Conservation (phyloP, 2,329 filamentous ascomycete species). For the Chrysoporthe cubensis region DNA sequence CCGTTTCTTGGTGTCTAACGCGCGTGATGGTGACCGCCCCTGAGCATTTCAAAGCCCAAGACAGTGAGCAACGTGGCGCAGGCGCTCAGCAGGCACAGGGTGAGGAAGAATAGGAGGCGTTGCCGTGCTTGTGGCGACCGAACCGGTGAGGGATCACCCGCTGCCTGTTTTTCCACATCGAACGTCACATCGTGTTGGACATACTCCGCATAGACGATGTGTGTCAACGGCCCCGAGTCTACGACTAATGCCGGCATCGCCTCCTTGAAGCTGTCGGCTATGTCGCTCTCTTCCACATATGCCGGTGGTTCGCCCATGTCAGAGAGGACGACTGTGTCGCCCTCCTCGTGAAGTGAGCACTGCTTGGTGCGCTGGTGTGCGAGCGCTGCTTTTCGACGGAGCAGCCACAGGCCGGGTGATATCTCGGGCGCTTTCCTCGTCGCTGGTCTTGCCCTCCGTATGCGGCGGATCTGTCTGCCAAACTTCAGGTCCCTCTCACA, state of each 20-base stretch:
- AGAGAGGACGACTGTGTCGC: neutral
- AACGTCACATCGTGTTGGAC: slow-evolving; percentile 13
- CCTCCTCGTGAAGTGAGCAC: neutral
- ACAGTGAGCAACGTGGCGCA: slow-evolving; percentile 26
- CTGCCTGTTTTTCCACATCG: slow-evolving; percentile 25
- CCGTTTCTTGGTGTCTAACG: neutral
- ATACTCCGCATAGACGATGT: slow-evolving; percentile 18
- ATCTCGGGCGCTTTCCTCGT: slow-evolving; percentile 23
- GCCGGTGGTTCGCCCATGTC: slow-evolving; percentile 4
- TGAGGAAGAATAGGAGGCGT: slow-evolving; percentile 22
- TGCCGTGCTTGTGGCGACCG: slow-evolving; percentile 14
- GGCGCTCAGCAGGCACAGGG: slow-evolving; percentile 24
- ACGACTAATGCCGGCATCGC: slow-evolving; percentile 10
- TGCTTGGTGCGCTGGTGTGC: slow-evolving; percentile 19
- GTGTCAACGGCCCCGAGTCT: slow-evolving; percentile 14
- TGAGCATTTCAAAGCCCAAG: slow-evolving; percentile 22
- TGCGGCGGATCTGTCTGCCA: slow-evolving; percentile 14
- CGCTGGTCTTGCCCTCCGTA: slow-evolving; percentile 18
- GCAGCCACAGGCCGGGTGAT: slow-evolving; percentile 23
- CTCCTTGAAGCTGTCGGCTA: slow-evolving; percentile 11
- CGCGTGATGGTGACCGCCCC: slow-evolving; percentile 22
- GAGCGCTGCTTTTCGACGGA: slow-evolving; percentile 26
- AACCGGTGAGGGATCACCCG: neutral
- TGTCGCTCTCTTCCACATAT: slow-evolving; percentile 8
- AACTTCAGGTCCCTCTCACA: slow-evolving; percentile 18